Evolutionary conservation across 441 rosid species (phyloP).

Genomic region (Adansonia madagascariensis): DNA sequence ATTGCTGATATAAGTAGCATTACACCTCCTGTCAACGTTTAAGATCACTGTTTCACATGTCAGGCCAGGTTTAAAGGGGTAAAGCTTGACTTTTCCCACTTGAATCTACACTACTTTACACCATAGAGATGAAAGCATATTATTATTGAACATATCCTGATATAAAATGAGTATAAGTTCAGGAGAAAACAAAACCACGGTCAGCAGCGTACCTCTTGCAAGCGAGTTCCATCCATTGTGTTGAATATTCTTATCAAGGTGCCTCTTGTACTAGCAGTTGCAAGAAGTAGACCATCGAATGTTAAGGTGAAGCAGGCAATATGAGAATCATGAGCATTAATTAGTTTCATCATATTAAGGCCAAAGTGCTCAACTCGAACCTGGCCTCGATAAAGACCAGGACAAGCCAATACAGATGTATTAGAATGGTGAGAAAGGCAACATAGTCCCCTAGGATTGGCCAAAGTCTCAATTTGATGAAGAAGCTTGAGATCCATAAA

Average conservation of each 20-base stretch:
- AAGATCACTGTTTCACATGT: background rate
- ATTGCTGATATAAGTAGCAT: background rate
- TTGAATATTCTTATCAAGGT: constrained; percentile 91
- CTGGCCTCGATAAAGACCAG: constrained; percentile 80
- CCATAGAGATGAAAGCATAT: constrained; percentile 2
- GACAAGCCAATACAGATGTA: constrained; percentile 87
- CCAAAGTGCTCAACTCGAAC: constrained; percentile 87
- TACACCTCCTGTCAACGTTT: background rate
- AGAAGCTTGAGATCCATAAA: constrained; percentile 79
- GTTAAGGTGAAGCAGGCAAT: constrained; percentile 85
- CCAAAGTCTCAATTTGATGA: constrained; percentile 83
- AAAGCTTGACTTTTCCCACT: background rate
- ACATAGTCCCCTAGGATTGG: constrained; percentile 86
- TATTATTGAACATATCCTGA: background rate
- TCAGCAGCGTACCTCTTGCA: constrained; percentile 70
- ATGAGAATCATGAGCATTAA: constrained; percentile 82
- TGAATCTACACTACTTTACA: background rate
- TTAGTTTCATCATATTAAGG: constrained; percentile 67
- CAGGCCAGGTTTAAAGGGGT: background rate
- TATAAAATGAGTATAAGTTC: background rate
- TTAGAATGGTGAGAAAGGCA: constrained; percentile 85
- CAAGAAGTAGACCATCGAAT: constrained; percentile 90
- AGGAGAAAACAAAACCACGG: constrained; percentile 4
- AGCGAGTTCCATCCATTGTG: constrained; percentile 90
- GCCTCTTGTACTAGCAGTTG: constrained; percentile 90